Evolutionary conservation across 2,329 filamentous ascomycete species (phyloP).

Genomic region (Didymella exigua): DNA sequence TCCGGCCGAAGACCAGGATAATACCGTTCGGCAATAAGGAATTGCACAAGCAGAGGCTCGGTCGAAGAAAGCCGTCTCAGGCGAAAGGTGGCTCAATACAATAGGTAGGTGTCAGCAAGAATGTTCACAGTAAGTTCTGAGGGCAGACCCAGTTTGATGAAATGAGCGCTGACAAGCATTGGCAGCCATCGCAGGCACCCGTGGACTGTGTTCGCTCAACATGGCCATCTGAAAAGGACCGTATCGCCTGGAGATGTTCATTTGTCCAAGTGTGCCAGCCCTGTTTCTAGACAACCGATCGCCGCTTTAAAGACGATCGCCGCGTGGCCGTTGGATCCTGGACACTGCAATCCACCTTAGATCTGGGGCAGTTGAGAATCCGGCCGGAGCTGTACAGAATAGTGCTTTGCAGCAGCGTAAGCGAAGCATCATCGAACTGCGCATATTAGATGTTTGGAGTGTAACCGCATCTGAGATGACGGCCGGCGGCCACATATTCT

Average conservation of each 20-base stretch:
- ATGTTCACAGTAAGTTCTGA: too few species aligned
- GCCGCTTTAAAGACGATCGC: not conserved
- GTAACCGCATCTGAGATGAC: conserved; percentile 1
- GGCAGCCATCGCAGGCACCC: not conserved
- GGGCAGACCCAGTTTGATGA: not conserved
- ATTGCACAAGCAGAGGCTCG: not conserved
- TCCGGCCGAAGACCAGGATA: not conserved
- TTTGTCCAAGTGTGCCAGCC: not conserved
- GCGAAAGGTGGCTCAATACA: too few species aligned
- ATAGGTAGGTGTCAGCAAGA: too few species aligned
- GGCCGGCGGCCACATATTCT: not conserved
- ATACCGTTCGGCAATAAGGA: not conserved
- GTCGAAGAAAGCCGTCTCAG: too few species aligned
- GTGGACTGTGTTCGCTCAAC: not conserved
- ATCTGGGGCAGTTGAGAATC: not conserved
- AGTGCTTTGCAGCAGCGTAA: not conserved
- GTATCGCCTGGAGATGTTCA: not conserved
- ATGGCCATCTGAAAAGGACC: not conserved
- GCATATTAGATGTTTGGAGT: not conserved
- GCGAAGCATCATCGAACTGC: not conserved
- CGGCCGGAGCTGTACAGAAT: not conserved
- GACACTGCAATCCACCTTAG: not conserved
- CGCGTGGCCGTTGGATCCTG: not conserved
- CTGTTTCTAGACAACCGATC: not conserved
- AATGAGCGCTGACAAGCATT: not conserved